Percentiles rank a stretch among this genome's conserved stretches.
These are phyloP conservation scores for Pseudozyma thailandica DNA, from an alignment of 1,284 basidiomycete genomes.

Conservation along the genomic window DNA sequence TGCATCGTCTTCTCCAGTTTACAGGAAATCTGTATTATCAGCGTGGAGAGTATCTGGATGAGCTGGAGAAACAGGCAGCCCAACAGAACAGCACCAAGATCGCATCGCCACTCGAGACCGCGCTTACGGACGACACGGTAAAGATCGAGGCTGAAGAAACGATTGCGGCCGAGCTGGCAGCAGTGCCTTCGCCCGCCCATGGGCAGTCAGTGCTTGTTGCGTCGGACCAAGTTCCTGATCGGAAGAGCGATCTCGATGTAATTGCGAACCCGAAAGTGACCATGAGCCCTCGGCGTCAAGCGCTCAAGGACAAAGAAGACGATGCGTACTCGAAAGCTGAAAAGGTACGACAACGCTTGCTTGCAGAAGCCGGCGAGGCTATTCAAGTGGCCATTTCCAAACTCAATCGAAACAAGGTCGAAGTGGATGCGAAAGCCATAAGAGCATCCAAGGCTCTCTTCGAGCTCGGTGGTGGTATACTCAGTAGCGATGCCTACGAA, in stretches of 20 bases:
- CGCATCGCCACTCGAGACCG: background rate
- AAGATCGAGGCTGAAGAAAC: conserved; percentile 2
- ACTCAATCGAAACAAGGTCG: conserved; percentile 13
- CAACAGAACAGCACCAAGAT: background rate
- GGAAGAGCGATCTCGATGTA: background rate
- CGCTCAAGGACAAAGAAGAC: conserved; percentile 49
- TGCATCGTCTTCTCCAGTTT: conserved; percentile 60
- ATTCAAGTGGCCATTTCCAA: conserved; percentile 39
- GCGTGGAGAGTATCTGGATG: conserved; percentile 50
- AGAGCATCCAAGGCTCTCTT: conserved; percentile 21
- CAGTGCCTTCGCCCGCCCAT: no score
- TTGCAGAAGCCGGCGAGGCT: conserved; percentile 44
- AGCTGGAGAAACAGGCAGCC: conserved; percentile 8
- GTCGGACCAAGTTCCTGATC: background rate
- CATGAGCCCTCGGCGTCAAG: conserved; percentile 32
- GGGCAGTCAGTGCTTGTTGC: background rate
- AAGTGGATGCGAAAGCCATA: conserved; percentile 2
- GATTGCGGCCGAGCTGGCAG: background rate
- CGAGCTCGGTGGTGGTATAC: conserved; percentile 33
- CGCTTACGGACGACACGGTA: background rate
- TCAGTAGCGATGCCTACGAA: conserved; percentile 13
- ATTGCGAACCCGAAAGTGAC: background rate
- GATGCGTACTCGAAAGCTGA: conserved; percentile 58
- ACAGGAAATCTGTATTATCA: conserved; percentile 62
- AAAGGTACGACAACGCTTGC: conserved; percentile 52